Percentiles rank a stretch among this genome's conserved stretches.
Conservation (phyloP, 192 early-diverging fungal genomes). For the Backusella sp. region DNA sequence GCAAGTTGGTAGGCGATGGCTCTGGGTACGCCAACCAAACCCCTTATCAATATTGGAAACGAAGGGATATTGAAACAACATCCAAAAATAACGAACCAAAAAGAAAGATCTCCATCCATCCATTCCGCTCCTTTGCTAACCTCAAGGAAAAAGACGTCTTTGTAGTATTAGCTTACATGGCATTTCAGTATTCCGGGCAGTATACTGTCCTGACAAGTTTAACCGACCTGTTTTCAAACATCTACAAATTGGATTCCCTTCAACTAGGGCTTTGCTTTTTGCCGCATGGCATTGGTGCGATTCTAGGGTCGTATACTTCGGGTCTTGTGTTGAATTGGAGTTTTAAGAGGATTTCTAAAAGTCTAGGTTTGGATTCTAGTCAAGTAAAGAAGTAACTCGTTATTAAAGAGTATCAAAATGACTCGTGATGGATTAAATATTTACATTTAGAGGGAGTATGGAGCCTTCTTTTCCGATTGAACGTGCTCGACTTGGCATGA, state of each 20-base stretch:
- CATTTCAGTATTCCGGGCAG: neutral
- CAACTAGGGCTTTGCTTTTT: neutral
- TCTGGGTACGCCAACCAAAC: slow-evolving; percentile 24
- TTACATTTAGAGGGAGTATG: neutral
- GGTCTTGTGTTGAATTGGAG: neutral
- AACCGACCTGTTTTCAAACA: neutral
- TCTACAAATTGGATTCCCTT: neutral
- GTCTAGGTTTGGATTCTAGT: neutral
- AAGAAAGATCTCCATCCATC: neutral
- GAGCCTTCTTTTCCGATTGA: slow-evolving; percentile 12
- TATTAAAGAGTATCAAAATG: neutral
- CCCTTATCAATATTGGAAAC: slow-evolving; percentile 13
- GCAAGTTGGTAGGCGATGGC: slow-evolving; percentile 22
- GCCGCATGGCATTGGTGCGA: neutral
- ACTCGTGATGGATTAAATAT: no score
- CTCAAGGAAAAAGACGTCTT: neutral
- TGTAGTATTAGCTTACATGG: neutral
- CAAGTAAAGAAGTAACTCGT: neutral
- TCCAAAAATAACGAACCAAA: neutral
- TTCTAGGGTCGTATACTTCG: neutral
- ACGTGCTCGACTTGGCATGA: slow-evolving; percentile 14
- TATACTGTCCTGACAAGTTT: neutral
- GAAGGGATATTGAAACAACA: neutral
- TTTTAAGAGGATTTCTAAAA: neutral
- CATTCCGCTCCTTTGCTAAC: neutral